A percentile compares a stretch with the other conserved stretches of the same genome.
Evolutionary conservation across 2,329 filamentous ascomycete species (phyloP).

Genomic region (Sclerotinia sclerotiorum): DNA sequence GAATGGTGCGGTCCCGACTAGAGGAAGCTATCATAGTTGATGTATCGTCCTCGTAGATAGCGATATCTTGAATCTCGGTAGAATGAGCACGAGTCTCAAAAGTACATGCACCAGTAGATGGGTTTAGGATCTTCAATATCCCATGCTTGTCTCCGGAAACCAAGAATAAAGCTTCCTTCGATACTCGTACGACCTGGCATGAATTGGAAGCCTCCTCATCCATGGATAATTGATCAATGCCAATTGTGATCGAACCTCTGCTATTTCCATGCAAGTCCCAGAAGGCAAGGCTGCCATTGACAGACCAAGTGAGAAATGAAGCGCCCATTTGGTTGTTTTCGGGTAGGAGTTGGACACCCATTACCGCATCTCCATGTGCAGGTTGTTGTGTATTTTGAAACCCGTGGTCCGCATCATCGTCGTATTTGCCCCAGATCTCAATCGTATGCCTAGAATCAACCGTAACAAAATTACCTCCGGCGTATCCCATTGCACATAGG

Average conservation of each 20-base stretch:
- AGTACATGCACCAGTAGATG: slow-evolving; percentile 56
- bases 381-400: slow-evolving; percentile 54
- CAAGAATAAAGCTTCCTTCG: slow-evolving; percentile 62
- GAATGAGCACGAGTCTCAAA: slow-evolving; percentile 83
- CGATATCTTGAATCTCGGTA: slow-evolving; percentile 79
- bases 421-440: slow-evolving; percentile 50
- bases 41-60: slow-evolving; percentile 63
- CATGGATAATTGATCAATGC: slow-evolving; percentile 62
- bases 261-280: slow-evolving; percentile 76
- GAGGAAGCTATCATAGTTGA: slow-evolving; percentile 74
- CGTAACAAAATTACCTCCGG: slow-evolving; percentile 66
- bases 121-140: slow-evolving; percentile 70
- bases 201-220: slow-evolving; percentile 57
- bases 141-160: slow-evolving; percentile 85
- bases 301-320: slow-evolving; percentile 87
- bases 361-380: slow-evolving; percentile 62
- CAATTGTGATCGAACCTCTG: slow-evolving; percentile 62
- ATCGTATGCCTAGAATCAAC: slow-evolving; percentile 76
- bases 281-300: slow-evolving; percentile 74
- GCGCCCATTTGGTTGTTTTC: slow-evolving; percentile 61
- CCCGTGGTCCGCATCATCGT: slow-evolving; percentile 40
- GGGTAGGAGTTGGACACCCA: slow-evolving; percentile 70
- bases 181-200: slow-evolving; percentile 59
- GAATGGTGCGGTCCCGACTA: slow-evolving; percentile 86
- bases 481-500: slow-evolving; percentile 66